A percentile compares a stretch with the other conserved stretches of the same genome.
These are phyloP conservation scores for Daedaleopsis sinensis DNA, from an alignment of 768 basidiomycete genomes.

Conservation along the genomic window DNA sequence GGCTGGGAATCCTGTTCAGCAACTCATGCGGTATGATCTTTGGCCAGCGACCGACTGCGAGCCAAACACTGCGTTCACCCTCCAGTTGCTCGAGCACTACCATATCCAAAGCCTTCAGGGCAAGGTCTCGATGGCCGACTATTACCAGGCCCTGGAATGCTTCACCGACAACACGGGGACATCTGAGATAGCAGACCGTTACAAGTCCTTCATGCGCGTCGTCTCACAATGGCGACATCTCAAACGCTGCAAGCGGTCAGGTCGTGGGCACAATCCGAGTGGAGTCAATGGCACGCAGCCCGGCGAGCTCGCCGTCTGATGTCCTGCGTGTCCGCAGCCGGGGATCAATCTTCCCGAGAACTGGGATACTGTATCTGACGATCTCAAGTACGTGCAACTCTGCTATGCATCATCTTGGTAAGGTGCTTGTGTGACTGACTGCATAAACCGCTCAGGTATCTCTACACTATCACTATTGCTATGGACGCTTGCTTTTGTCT, in stretches of 20 bases:
- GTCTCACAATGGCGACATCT: slow-evolving; percentile 24
- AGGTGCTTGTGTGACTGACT: not conserved
- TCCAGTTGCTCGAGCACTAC: slow-evolving; percentile 6
- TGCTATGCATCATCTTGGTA: no score
- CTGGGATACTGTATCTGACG: slow-evolving; percentile 13
- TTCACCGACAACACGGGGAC: no score
- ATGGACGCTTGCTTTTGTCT: slow-evolving; percentile 33
- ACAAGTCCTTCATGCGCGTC: slow-evolving; percentile 15
- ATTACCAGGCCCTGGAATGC: no score
- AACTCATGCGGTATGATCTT: not conserved
- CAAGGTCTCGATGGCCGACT: no score
- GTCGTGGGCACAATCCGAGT: slow-evolving; percentile 21
- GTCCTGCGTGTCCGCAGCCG: slow-evolving; percentile 28
- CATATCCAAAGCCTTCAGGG: no score
- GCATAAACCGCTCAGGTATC: slow-evolving; percentile 28
- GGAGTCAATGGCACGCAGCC: slow-evolving; percentile 12
- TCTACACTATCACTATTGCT: slow-evolving; percentile 28
- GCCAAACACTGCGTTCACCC: not conserved
- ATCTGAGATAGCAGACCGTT: no score
- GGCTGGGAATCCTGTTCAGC: not conserved
- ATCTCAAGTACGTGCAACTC: slow-evolving; percentile 11
- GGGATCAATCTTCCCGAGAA: slow-evolving; percentile 20
- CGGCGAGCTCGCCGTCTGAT: slow-evolving; percentile 22
- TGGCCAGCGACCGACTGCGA: slow-evolving; percentile 1
- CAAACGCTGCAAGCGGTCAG: slow-evolving; percentile 23